A percentile compares a stretch with the other conserved stretches of the same genome.
phyloP scores from a whole-genome alignment of 2,329 filamentous ascomycete genomes.

The Tolypocladium paradoxum region DNA sequence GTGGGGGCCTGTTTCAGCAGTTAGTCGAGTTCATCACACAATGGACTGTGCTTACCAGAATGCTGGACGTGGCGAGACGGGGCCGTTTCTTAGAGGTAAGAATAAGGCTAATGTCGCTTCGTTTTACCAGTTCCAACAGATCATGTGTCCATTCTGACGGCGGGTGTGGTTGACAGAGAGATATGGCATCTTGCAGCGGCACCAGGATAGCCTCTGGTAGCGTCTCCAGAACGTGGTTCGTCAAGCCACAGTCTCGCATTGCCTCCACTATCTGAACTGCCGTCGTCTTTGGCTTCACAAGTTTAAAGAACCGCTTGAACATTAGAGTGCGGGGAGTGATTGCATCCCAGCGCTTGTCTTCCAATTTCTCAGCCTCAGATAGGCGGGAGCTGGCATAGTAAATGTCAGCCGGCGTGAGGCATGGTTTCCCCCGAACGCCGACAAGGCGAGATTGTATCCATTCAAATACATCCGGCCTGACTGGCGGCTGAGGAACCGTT shows the following conservation, averaged over 20 bases:
- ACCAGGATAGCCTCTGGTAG: conserved; percentile 76
- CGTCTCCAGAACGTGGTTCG: conserved; percentile 59
- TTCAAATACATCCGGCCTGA: conserved; percentile 33
- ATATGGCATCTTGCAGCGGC: conserved; percentile 72
- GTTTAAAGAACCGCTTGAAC: conserved; percentile 56
- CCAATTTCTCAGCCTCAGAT: conserved; percentile 21
- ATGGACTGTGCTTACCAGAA: conserved; percentile 26
- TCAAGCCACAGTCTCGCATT: conserved; percentile 61
- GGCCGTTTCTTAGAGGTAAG: conserved; percentile 32
- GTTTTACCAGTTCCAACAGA: conserved; percentile 64
- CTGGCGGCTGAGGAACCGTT: conserved; percentile 20
- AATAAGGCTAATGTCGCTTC: conserved; percentile 68
- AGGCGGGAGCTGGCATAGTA: conserved; percentile 28
- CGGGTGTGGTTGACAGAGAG: conserved; percentile 73
- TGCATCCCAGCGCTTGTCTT: conserved; percentile 30
- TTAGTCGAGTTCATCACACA: not conserved
- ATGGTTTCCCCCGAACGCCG: conserved; percentile 22
- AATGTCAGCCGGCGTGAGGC: conserved; percentile 33
- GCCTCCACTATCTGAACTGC: conserved; percentile 59
- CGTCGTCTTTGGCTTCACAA: conserved; percentile 38
- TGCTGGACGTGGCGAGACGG: conserved; percentile 22
- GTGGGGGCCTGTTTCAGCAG: conserved; percentile 37
- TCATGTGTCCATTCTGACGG: conserved; percentile 64
- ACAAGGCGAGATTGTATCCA: conserved; percentile 42
- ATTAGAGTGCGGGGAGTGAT: conserved; percentile 58